A percentile compares a stretch with the other conserved stretches of the same genome.
These are phyloP conservation scores for Syncephalis fuscata DNA, from an alignment of 371 early-diverging fungal species.

Conservation along the genomic window DNA sequence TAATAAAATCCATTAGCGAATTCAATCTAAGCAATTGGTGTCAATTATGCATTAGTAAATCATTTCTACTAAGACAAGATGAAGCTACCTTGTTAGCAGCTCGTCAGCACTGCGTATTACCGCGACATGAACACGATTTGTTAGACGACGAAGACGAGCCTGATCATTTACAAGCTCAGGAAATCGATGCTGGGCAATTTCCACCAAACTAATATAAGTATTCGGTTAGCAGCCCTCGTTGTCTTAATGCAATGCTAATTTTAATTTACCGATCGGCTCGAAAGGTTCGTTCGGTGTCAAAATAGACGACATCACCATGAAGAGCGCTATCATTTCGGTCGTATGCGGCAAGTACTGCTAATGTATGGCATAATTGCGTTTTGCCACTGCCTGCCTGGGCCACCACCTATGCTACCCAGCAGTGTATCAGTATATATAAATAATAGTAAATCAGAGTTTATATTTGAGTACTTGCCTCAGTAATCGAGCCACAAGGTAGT, in stretches of 20 bases:
- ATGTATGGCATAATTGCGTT: slow-evolving; percentile 6
- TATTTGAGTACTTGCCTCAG: slow-evolving; percentile 4
- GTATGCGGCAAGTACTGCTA: slow-evolving; percentile 4
- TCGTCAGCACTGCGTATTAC: slow-evolving; percentile 3
- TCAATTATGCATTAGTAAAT: not conserved
- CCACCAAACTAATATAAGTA: slow-evolving; percentile 3
- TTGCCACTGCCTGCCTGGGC: slow-evolving; percentile 5
- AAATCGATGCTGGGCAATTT: slow-evolving; percentile 4
- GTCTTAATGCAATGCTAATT: not conserved
- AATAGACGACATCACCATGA: slow-evolving; percentile 6
- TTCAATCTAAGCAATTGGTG: slow-evolving; percentile 3
- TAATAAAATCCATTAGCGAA: slow-evolving; percentile 3
- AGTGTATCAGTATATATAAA: not conserved
- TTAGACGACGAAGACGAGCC: slow-evolving; percentile 2
- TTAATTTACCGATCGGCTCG: slow-evolving; percentile 3
- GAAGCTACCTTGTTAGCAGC: slow-evolving; percentile 3
- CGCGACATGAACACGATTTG: slow-evolving; percentile 3
- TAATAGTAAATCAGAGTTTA: too few relatives aligned
- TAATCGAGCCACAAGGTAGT: slow-evolving; percentile 5
- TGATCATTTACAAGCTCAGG: slow-evolving; percentile 1
- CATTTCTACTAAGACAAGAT: too few relatives aligned
- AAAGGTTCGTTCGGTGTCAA: slow-evolving; percentile 7
- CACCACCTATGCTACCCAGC: not conserved
- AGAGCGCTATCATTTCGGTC: slow-evolving; percentile 3
- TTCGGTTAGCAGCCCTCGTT: not conserved